Evolutionary conservation across 495 filamentous ascomycete species (phyloP).

Genomic region (Sphaerosporella brunnea): DNA sequence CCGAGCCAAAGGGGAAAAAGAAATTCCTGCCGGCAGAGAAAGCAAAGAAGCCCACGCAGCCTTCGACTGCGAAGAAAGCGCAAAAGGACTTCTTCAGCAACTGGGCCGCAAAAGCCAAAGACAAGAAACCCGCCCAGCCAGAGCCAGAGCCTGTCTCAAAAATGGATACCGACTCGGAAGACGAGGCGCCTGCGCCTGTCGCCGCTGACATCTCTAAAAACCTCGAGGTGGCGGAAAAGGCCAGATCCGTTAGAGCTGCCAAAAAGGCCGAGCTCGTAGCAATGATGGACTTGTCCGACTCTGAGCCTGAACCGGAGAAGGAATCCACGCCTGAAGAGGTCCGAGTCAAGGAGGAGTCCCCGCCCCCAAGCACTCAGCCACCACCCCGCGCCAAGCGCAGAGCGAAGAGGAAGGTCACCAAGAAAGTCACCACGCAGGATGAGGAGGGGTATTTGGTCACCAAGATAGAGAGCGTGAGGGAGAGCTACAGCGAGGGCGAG

Average conservation of each 20-base stretch:
- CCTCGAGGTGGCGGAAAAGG: no score
- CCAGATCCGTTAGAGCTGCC: no score
- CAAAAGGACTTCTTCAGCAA: slow-evolving; percentile 27
- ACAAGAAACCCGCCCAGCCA: no score
- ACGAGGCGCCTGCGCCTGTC: slow-evolving; percentile 2
- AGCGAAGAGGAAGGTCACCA: slow-evolving; percentile 67
- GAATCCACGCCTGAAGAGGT: no score
- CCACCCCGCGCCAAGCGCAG: slow-evolving; percentile 47
- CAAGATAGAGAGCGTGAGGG: slow-evolving; percentile 72
- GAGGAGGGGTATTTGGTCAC: slow-evolving; percentile 92
- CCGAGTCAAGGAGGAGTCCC: no score
- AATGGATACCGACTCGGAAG: slow-evolving; percentile 18
- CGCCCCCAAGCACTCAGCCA: no score
- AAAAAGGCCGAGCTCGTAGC: slow-evolving; percentile 39
- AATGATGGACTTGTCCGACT: slow-evolving; percentile 44
- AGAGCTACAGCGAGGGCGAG: slow-evolving; percentile 86
- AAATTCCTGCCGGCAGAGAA: no score
- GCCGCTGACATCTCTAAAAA: slow-evolving; percentile 34
- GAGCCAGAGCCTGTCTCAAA: no score
- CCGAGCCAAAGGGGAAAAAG: neutral
- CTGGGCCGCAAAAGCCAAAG: neutral
- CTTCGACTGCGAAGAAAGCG: slow-evolving; percentile 34
- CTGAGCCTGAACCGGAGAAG: no score
- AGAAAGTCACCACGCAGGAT: slow-evolving; percentile 78
- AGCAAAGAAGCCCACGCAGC: neutral